These are phyloP conservation scores for Boletus speciosus DNA, from an alignment of 768 basidiomycete genomes.

Conservation along the genomic window DNA sequence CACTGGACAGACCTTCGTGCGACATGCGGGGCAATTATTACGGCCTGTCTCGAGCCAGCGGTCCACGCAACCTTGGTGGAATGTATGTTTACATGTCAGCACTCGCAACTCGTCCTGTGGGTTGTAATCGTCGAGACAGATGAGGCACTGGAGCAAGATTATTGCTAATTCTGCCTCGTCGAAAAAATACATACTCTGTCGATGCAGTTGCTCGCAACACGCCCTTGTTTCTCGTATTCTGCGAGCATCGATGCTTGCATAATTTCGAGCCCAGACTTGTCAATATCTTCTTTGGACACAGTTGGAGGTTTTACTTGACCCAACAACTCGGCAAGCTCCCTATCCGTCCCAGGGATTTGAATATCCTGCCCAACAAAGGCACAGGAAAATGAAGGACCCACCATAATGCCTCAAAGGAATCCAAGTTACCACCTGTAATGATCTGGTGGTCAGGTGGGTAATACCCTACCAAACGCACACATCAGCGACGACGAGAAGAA, in stretches of 20 bases:
- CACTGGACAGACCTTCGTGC: slow-evolving; percentile 55
- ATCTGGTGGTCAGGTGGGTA: slow-evolving; percentile 90
- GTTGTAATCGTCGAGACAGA: slow-evolving; percentile 86
- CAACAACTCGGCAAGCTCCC: slow-evolving; percentile 80
- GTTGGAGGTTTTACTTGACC: slow-evolving; percentile 83
- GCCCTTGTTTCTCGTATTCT: slow-evolving; percentile 56
- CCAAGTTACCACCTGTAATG: slow-evolving; percentile 72
- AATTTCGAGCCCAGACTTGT: slow-evolving; percentile 74
- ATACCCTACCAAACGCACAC: slow-evolving; percentile 53
- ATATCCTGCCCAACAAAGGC: not conserved
- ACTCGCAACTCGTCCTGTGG: slow-evolving; percentile 75
- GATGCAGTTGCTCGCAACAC: slow-evolving; percentile 70
- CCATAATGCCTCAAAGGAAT: slow-evolving; percentile 79
- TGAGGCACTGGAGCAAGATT: slow-evolving; percentile 54
- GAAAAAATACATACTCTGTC: slow-evolving; percentile 58
- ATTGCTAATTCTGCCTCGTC: not conserved
- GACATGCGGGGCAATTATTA: slow-evolving; percentile 92
- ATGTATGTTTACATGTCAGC: slow-evolving; percentile 82
- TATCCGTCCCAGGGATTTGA: slow-evolving; percentile 21
- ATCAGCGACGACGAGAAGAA: not conserved
- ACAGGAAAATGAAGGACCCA: slow-evolving; percentile 33
- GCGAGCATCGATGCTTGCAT: slow-evolving; percentile 52
- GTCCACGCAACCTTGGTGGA: slow-evolving; percentile 87
- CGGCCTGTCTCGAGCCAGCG: slow-evolving; percentile 80
- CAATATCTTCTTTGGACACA: slow-evolving; percentile 79